Evolutionary conservation across 768 basidiomycete species (phyloP), one percentile per base, ranked within the genome.

Genomic region (Chiua virens): DNA sequence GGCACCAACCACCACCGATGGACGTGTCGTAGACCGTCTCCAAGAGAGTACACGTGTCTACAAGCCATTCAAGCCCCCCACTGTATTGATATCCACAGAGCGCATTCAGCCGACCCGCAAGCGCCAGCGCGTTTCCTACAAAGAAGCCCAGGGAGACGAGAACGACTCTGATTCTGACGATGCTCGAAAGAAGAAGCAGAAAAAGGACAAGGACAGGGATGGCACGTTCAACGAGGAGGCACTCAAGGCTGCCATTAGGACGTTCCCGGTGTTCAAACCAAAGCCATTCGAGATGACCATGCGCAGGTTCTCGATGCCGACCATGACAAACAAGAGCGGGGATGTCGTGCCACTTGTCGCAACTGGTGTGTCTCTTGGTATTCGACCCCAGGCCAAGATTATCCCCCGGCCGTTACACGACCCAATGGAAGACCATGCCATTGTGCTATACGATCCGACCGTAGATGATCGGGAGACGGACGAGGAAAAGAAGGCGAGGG

Each of bases 391-490:
- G 50, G 78, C 86, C 0, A 88, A 82, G 58, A 71, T 97, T 52
- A 80, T 89, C 43, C 97, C 97, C 17, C 79, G 95, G 20, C 97
- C 97, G 6, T 74, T 98, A n/a, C 88, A 95, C 61, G 93, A 99
- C 66, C 97, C 95, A 1, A 95, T 99, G 90, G 85, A 89, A 44
- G 94, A 98, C 60, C 95, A 98, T 69, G 94, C 96, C 1, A 97
- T 99, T 53, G 96, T 99, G 3, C 72, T 98, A 14, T 99, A 92
- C 65, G 97, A 98, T 62, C 97, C 97, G 1, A 98, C 97, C 0
- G 85, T 96, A 42, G 94, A 99, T 64, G 87, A 90, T 63, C 75
- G 87, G 57, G 93, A 95, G 68, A 92, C 92, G 1, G 89, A 92
- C 62, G 89, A 93, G 61, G 92, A 93, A 64, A 78, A 79, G 60